A percentile compares a stretch with the other conserved stretches of the same genome.
These are phyloP conservation scores for Drechslerella coelobrocha DNA, from an alignment of 2,329 filamentous ascomycete species.

Conservation along the genomic window DNA sequence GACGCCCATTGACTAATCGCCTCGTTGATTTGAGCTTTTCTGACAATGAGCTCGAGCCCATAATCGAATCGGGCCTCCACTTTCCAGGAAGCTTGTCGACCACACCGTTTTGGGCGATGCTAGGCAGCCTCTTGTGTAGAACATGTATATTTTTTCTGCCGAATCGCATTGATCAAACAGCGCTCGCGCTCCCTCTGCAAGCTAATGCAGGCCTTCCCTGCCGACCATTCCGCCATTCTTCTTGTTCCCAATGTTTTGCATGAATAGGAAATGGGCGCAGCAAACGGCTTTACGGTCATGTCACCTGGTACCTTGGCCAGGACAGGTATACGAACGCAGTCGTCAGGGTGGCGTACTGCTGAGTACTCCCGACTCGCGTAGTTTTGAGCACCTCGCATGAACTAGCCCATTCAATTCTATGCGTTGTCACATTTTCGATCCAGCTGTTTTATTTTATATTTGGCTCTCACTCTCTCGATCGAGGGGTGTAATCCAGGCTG, in stretches of 20 bases:
- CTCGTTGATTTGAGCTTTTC: neutral
- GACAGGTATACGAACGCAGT: no score
- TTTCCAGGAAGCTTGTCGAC: neutral
- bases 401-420: neutral
- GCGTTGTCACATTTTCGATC: slow-evolving; percentile 3
- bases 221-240: slow-evolving; percentile 22
- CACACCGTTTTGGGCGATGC: neutral
- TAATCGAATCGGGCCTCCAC: neutral
- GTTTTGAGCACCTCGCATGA: slow-evolving; percentile 22
- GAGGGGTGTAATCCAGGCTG: neutral
- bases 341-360: neutral
- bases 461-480: neutral
- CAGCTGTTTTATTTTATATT: slow-evolving; percentile 4
- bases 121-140: slow-evolving; percentile 10
- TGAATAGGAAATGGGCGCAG: slow-evolving; percentile 19
- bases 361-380: slow-evolving; percentile 14
- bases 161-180: slow-evolving; percentile 24
- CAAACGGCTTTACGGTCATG: slow-evolving; percentile 22
- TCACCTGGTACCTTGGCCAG: slow-evolving; percentile 6
- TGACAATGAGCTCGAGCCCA: neutral
- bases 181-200: slow-evolving; percentile 10
- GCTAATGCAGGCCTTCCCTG: slow-evolving; percentile 37
- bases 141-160: slow-evolving; percentile 19
- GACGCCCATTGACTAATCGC: neutral
- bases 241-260: slow-evolving; percentile 20